Conservation (phyloP, 352 stramenopile species). For the Elongisporangium senticosum region DNA sequence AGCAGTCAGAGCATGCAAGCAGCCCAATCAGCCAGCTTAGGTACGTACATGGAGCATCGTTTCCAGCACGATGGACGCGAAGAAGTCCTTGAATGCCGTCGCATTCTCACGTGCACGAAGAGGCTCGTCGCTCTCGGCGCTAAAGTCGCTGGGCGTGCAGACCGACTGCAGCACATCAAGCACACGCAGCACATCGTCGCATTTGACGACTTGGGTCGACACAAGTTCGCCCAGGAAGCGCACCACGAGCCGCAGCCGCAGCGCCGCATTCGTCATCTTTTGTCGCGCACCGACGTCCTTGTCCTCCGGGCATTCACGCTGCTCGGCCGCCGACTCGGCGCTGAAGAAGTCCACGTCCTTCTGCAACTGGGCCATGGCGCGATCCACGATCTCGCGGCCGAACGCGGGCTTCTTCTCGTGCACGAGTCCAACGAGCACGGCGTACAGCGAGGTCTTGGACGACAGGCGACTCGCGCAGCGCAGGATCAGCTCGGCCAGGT, state of each 20-base stretch:
- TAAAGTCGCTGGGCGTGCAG: conserved; percentile 61
- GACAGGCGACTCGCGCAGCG: conserved; percentile 43
- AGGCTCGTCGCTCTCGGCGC: conserved; percentile 35
- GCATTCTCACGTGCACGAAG: conserved; percentile 40
- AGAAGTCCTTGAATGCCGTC: conserved; percentile 74
- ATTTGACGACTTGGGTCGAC: conserved; percentile 47
- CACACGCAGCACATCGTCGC: conserved; percentile 51
- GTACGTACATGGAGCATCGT: conserved; percentile 49
- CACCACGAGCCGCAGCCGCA: conserved; percentile 50
- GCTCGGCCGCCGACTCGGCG: conserved; percentile 7
- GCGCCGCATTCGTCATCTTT: conserved; percentile 26
- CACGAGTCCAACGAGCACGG: conserved; percentile 59
- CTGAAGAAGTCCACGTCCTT: conserved; percentile 56
- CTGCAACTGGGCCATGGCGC: conserved; percentile 31
- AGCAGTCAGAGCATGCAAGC: background rate
- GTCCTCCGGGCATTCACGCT: conserved; percentile 16
- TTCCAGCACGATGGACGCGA: conserved; percentile 64
- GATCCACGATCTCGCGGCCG: conserved; percentile 42
- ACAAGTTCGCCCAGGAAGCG: conserved; percentile 61
- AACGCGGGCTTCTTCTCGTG: conserved; percentile 56
- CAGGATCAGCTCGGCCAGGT: conserved; percentile 51
- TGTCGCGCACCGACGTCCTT: conserved; percentile 29
- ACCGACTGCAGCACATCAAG: conserved; percentile 58
- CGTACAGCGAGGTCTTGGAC: conserved; percentile 72
- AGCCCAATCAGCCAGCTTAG: background rate